Percentiles rank a stretch among this genome's conserved stretches.
phyloP scores from a whole-genome alignment of 202 grass and related monocot species.

The Setaria italica region DNA sequence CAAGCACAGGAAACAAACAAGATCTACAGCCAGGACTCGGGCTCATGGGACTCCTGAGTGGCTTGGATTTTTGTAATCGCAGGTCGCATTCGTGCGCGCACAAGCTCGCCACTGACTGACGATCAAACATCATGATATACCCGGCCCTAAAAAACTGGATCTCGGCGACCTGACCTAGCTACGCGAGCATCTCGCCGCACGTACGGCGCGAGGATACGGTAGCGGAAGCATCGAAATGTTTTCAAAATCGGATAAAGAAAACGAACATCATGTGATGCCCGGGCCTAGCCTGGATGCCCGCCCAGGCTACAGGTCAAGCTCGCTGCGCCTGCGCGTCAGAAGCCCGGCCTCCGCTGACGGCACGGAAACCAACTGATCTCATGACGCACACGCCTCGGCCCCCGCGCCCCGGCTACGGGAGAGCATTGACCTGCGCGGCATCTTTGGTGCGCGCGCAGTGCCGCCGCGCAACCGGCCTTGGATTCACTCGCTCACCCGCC shows the following conservation, averaged over 20 bases:
- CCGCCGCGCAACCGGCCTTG: not conserved
- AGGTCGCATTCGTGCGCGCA: not conserved
- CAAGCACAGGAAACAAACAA: slow-evolving; percentile 30
- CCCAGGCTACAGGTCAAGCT: not conserved
- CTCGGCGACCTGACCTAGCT: not conserved
- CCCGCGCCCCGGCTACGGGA: not conserved
- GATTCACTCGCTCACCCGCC: not conserved
- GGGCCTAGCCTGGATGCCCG: not conserved
- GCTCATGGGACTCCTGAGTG: not conserved
- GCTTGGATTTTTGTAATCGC: slow-evolving; percentile 15
- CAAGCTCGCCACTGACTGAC: not conserved
- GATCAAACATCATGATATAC: not conserved
- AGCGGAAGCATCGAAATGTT: slow-evolving; percentile 42
- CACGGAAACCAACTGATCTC: slow-evolving; percentile 28
- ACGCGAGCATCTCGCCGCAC: not conserved
- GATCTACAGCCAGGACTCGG: not conserved
- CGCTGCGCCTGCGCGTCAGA: not conserved
- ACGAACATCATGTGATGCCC: not conserved
- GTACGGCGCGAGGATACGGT: slow-evolving; percentile 25
- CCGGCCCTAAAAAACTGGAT: slow-evolving; percentile 44
- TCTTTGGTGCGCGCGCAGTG: not conserved
- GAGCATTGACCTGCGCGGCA: slow-evolving; percentile 40
- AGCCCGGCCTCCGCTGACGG: not conserved
- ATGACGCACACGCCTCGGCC: not conserved
- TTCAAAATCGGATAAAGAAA: not conserved